These are phyloP conservation scores for Xanthoconium purpureum DNA, from an alignment of 768 basidiomycete genomes.

Conservation along the genomic window DNA sequence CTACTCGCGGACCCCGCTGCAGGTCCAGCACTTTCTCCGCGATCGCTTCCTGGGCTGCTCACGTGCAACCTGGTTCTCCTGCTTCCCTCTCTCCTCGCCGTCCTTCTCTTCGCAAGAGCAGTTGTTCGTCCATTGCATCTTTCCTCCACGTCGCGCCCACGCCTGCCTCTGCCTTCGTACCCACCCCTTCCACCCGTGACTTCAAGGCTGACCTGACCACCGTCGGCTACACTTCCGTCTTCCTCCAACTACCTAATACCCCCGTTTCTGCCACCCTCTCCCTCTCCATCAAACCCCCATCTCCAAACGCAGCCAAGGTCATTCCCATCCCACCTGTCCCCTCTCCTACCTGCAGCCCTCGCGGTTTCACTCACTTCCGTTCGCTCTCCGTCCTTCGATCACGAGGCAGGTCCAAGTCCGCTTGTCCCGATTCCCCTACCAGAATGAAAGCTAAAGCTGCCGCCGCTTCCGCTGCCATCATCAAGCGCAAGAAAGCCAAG, in stretches of 20 bases:
- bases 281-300: conserved; percentile 7
- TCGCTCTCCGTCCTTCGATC: conserved; percentile 49
- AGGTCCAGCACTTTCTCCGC: conserved; percentile 46
- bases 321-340: conserved; percentile 18
- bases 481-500: conserved; percentile 52
- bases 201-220: conserved; percentile 53
- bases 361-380: conserved; percentile 44
- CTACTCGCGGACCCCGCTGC: conserved; percentile 17
- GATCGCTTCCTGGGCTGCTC: conserved; percentile 61
- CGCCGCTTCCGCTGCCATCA: conserved; percentile 32
- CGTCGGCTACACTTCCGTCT: conserved; percentile 65
- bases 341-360: conserved; percentile 17
- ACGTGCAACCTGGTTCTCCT: conserved; percentile 70
- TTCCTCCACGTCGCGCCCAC: conserved; percentile 44
- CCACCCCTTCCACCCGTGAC: conserved; percentile 45
- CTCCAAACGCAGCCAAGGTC: conserved; percentile 4
- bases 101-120: conserved; percentile 28
- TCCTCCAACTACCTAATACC: conserved; percentile 56
- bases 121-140: conserved; percentile 41
- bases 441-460: conserved; percentile 20
- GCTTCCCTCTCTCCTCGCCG: conserved; percentile 40
- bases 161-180: conserved; percentile 32
- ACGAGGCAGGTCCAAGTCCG: conserved; percentile 38
- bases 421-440: conserved; percentile 26
- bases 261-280: conserved; percentile 32